phyloP scores from a whole-genome alignment of 495 filamentous ascomycete species.

The Penicillium diatomitis region DNA sequence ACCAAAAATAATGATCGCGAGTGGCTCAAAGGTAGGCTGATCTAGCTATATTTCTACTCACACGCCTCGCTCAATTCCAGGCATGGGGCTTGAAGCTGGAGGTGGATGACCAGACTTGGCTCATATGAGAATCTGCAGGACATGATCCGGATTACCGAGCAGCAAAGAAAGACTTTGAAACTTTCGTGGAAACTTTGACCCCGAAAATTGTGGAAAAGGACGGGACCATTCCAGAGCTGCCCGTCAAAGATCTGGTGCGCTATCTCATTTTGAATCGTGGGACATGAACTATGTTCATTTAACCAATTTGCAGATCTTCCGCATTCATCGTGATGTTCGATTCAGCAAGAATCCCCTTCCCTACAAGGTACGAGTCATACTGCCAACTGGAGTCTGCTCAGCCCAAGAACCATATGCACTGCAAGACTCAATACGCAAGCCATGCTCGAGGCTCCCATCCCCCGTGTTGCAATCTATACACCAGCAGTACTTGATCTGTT shows the following conservation, averaged over 20 bases:
- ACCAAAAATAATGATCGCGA: conserved; percentile 67
- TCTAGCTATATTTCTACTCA: background rate
- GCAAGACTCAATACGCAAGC: too few species aligned
- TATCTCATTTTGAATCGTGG: background rate
- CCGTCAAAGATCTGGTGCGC: conserved; percentile 66
- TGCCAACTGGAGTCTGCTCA: conserved; percentile 7
- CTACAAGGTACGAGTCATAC: conserved; percentile 55
- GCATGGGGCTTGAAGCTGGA: too few species aligned
- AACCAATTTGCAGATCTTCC: conserved; percentile 47
- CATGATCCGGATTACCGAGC: conserved; percentile 69
- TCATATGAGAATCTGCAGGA: conserved; percentile 28
- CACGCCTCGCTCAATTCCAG: too few species aligned
- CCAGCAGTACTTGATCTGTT: conserved; percentile 5
- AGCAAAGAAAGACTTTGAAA: conserved; percentile 68
- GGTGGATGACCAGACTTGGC: too few species aligned
- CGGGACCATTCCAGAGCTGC: conserved; percentile 72
- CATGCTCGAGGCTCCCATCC: too few species aligned
- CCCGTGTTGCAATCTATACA: background rate
- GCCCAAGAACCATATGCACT: background rate
- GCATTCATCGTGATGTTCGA: conserved; percentile 75
- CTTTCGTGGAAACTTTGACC: conserved; percentile 61
- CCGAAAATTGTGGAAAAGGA: conserved; percentile 61
- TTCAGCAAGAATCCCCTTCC: conserved; percentile 74
- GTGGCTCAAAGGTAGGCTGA: conserved; percentile 66
- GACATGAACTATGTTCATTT: too few species aligned